Percentiles rank a stretch among this genome's conserved stretches.
Conservation (phyloP, 805 yeast species). For the Candida khao-thaluensis region DNA sequence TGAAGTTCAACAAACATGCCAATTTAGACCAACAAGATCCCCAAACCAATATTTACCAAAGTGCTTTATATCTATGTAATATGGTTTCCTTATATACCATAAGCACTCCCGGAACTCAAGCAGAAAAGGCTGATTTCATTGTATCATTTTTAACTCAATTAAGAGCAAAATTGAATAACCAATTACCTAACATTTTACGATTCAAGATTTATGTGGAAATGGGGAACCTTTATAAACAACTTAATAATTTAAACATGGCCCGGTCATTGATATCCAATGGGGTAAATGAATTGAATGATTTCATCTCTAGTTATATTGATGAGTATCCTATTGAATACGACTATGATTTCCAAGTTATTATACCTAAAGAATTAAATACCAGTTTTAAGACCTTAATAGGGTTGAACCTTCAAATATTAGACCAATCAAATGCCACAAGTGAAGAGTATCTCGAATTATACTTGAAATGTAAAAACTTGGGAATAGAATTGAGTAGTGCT, state of each 20-base stretch:
- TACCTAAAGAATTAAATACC: conserved; percentile 22
- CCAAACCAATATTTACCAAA: conserved; percentile 8
- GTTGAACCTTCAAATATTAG: conserved; percentile 18
- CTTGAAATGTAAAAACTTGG: conserved; percentile 5
- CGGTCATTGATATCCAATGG: conserved; percentile 25
- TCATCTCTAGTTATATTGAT: conserved; percentile 15
- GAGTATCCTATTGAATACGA: conserved; percentile 19
- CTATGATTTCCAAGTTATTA: conserved; percentile 8
- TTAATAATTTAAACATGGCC: conserved; percentile 24
- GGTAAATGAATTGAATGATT: conserved; percentile 11
- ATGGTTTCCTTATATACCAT: conserved; percentile 26
- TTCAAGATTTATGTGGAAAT: conserved; percentile 27
- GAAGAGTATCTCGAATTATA: conserved; percentile 15
- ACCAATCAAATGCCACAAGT: conserved; percentile 4
- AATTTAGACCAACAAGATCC: background rate
- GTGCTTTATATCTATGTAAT: conserved; percentile 23
- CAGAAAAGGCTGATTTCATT: conserved; percentile 23
- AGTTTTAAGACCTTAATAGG: conserved; percentile 19
- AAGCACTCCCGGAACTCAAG: conserved; percentile 16
- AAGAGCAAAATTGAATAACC: conserved; percentile 17
- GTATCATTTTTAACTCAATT: conserved; percentile 28
- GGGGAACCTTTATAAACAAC: conserved; percentile 26
- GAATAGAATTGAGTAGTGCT: conserved; percentile 20
- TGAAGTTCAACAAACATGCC: conserved; percentile 15
- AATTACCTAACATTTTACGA: conserved; percentile 22